phyloP scores from a whole-genome alignment of 306 rosid species.

The Malus sieversii region DNA sequence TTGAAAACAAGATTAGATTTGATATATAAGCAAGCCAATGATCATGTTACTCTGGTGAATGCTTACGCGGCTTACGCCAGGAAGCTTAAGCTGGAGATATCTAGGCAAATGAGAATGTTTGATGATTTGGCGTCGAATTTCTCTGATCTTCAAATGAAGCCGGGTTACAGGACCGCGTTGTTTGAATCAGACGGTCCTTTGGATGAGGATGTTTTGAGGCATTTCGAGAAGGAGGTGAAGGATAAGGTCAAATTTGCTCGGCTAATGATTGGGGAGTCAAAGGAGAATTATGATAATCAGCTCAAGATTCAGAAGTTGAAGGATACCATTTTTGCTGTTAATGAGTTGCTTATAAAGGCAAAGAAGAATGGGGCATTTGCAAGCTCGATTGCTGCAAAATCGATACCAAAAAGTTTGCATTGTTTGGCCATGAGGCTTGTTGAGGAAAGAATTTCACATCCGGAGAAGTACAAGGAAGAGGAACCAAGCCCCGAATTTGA shows the following conservation, averaged over 20 bases:
- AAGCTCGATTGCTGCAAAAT: slow-evolving; percentile 83
- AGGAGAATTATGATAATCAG: slow-evolving; percentile 92
- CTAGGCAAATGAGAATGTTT: slow-evolving; percentile 77
- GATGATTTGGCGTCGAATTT: slow-evolving; percentile 76
- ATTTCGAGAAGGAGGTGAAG: slow-evolving; percentile 98
- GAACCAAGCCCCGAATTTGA: slow-evolving; percentile 74
- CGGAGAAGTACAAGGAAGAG: slow-evolving; percentile 72
- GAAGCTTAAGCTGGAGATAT: slow-evolving; percentile 96
- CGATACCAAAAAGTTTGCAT: slow-evolving; percentile 93
- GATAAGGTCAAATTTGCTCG: slow-evolving; percentile 82
- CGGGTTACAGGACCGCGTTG: slow-evolving; percentile 45
- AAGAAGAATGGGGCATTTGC: slow-evolving; percentile 90
- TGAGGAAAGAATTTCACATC: slow-evolving; percentile 77
- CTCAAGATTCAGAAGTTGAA: slow-evolving; percentile 96
- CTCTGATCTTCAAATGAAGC: slow-evolving; percentile 56
- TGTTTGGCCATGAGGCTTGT: slow-evolving; percentile 95
- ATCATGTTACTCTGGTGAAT: slow-evolving; percentile 86
- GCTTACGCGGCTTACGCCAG: slow-evolving; percentile 96
- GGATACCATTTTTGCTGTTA: slow-evolving; percentile 86
- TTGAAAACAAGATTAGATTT: slow-evolving; percentile 77
- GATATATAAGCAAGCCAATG: slow-evolving; percentile 87
- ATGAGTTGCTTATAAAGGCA: slow-evolving; percentile 86
- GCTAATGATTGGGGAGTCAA: slow-evolving; percentile 69
- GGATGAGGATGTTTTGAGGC: slow-evolving; percentile 84
- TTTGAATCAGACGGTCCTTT: slow-evolving; percentile 71